Percentiles rank a stretch among this genome's conserved stretches.
phyloP scores from a whole-genome alignment of 345 rosid species.

The Acer yangbiense region DNA sequence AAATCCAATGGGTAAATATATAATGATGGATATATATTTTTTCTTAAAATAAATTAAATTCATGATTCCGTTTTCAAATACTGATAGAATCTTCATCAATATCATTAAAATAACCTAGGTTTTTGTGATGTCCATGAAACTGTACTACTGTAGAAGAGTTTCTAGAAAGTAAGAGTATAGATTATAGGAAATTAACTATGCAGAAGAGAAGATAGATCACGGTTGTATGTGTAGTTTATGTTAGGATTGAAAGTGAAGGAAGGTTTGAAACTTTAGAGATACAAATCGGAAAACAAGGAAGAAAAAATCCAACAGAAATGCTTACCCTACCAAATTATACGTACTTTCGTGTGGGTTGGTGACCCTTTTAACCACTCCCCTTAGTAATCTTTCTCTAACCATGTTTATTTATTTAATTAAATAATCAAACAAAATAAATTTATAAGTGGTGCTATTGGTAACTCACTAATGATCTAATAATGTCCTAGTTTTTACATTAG shows the following conservation, averaged over 20 bases:
- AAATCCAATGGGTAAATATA: neutral
- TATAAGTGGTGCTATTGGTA: neutral
- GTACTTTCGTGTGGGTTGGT: slow-evolving; percentile 61
- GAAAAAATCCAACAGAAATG: slow-evolving; percentile 29
- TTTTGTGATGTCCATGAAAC: neutral
- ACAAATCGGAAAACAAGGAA: slow-evolving; percentile 6
- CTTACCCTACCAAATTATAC: slow-evolving; percentile 24
- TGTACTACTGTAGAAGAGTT: slow-evolving; percentile 14
- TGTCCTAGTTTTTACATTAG: no score
- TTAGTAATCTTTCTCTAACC: slow-evolving; percentile 19
- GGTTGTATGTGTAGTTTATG: slow-evolving; percentile 20
- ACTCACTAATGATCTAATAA: no score
- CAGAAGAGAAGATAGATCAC: neutral
- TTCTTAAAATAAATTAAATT: no score
- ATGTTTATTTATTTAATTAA: neutral
- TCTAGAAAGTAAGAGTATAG: slow-evolving; percentile 31
- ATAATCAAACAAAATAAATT: neutral
- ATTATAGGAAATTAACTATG: neutral
- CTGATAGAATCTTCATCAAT: neutral
- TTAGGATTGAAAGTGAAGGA: slow-evolving; percentile 59
- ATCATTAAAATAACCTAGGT: neutral
- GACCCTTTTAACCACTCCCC: slow-evolving; percentile 57
- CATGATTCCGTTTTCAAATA: neutral
- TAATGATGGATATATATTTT: neutral
- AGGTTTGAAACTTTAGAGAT: slow-evolving; percentile 28